phyloP scores from a whole-genome alignment of 2,329 filamentous ascomycete genomes.

The Sporothrix euskadiensis region DNA sequence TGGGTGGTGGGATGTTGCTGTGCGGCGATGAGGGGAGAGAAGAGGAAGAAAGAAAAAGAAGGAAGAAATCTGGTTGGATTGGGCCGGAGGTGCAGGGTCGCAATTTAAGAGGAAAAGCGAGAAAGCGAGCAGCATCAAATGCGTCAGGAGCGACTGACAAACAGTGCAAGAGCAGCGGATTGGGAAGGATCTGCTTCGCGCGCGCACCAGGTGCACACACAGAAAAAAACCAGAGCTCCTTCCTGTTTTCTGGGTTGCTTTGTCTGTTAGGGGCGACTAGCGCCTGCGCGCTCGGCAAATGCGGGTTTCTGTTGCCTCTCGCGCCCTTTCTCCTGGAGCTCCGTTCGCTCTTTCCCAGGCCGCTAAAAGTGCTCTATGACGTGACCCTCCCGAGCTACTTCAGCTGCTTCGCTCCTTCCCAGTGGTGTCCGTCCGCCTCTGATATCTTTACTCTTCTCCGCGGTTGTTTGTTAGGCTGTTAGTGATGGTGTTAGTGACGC shows the following conservation, averaged over 20 bases:
- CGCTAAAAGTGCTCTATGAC: conserved; percentile 26
- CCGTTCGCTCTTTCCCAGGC: not conserved
- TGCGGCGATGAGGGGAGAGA: conserved; percentile 2
- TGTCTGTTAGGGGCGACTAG: conserved; percentile 16
- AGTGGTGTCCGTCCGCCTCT: not conserved
- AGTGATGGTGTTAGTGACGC: conserved; percentile 33
- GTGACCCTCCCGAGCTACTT: conserved; percentile 26
- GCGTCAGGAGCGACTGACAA: conserved; percentile 19
- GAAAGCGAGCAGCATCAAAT: not conserved
- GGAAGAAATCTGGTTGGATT: not conserved
- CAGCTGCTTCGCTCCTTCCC: conserved; percentile 6
- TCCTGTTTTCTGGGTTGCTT: conserved; percentile 15
- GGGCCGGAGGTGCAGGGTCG: conserved; percentile 9
- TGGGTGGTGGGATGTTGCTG: conserved; percentile 22
- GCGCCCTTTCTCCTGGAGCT: not conserved
- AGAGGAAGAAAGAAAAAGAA: not conserved
- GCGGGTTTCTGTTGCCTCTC: conserved; percentile 3
- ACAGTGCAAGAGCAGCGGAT: not conserved
- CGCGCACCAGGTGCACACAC: not conserved
- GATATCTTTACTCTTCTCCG: not conserved
- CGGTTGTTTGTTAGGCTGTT: not conserved
- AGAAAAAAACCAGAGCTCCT: not conserved
- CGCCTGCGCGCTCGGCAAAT: conserved; percentile 23
- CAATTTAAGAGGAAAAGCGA: conserved; percentile 27
- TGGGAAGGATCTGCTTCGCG: conserved; percentile 4